Base-by-base conservation (phyloP, 2,329 filamentous ascomycete genomes). In the Aureobasidium sp. region DNA sequence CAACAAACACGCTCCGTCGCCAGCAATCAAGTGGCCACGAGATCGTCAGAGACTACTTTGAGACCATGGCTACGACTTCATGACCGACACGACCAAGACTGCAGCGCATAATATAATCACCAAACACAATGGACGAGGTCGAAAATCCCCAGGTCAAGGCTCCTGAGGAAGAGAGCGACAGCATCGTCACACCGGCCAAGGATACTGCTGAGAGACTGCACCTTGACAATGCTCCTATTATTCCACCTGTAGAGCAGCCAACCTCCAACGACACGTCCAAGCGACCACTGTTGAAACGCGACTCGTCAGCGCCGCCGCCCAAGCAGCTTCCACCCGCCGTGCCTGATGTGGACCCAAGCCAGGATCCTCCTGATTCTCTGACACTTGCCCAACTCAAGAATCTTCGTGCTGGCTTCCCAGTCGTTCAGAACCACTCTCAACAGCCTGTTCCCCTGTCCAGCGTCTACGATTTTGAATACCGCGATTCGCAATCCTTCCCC, bases 391-490 rank as follows among this genome's bases (percentile, higher is more conserved):
- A 81, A 65, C 68, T 81, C 51, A 76, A 76, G 66, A 72, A 70
- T 41, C 72, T 81, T 15, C 75, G 78, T 39, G 73, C 69, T 61
- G 73, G 75, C 6, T 73, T 80, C 62, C 78, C 78, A 13, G 74
- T 70, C 44, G 71, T 71, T 20, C 75, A 78, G 63, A 70, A 63
- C 8, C 65, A 67, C 20, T 34, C 42, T 10, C 51, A 56, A 29
- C 74, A 17, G 72, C 57, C 57, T 3, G 29, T 61, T 4, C 68
- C 67, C 7, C 53, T 70, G 13, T 67, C 69, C 39, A 67, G 67
- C 51, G 68, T 79, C 52, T 99, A 99, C 78, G 91, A 94, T 64
- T 99, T 96, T 72, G 84, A 73, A 34, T 81, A 81, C 66, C 72
- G 75, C 51, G 79, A 82, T 69, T 75, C 79, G 8, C 77, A 79